Evolutionary conservation across 2,329 filamentous ascomycete species (phyloP), one percentile per base, ranked within the genome.

Genomic region (Cadophora malorum): DNA sequence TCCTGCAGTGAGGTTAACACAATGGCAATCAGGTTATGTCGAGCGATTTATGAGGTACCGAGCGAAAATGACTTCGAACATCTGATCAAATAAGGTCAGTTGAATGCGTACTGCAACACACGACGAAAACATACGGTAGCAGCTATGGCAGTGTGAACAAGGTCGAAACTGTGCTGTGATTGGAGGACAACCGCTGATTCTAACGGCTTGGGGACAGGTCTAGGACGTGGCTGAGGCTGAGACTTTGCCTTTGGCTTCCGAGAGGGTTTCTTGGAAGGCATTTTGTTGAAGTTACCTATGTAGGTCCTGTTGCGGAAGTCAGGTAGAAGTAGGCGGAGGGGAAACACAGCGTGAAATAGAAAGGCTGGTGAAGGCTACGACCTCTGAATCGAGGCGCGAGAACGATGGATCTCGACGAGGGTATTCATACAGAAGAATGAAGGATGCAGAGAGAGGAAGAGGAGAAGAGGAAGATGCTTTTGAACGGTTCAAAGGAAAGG

Each of bases 81-180:
- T 38, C 56, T 59, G 5, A 3, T 14, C 6, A 21, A 25, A 16
- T 4, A n/a, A 23, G 21, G 21, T 59, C 35, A 59, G 56, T 25
- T 6, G 33, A 59, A 19, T 25, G 6, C 7, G 1, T 23, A 25
- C 12, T 9, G 21, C 35, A 14, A 23, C 12, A 4, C 35, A 59
- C 21, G n/a, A 12, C 12, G 9, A 23, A 10, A 16, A 38, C 56
- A 23, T 33, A 45, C 56, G 1, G 35, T 59, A 23, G 56, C 35
- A 14, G 56, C 56, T 4, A 59, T 59, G 7, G 56, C 56, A 59
- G 56, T 59, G 33, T 38, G 56, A 10, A 59, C 21, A 19, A 59
- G 33, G 33, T 59, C 35, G 8, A 59, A 25, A 19, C 56, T 59
- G 33, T 59, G 56, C 33, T 59, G 33, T 25, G 10, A 21, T 28